Evolutionary conservation across 2,329 filamentous ascomycete genomes (phyloP), one percentile per base, ranked within the genome.

Genomic region (Thelonectria olida): DNA sequence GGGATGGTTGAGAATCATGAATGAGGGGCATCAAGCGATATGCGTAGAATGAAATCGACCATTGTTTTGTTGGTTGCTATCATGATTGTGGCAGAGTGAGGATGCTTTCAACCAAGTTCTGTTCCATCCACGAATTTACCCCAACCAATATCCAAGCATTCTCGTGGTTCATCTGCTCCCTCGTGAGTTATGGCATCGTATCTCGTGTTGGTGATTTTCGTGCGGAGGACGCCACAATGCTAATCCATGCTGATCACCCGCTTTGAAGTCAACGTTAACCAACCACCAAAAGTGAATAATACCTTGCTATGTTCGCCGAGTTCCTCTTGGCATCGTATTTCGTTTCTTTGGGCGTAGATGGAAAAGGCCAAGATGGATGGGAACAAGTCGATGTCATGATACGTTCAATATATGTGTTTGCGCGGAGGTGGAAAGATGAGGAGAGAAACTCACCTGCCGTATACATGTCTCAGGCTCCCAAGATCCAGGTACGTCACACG

Each of bases 161-260:
- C 36, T 22, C 9, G 31, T 13, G 19, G 12, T 19, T 44, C 7
- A n/a, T n/a, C n/a, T n/a, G n/a, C n/a, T n/a, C n/a, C n/a, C n/a
- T n/a, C n/a, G n/a, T n/a, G 44, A 38, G 50, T 31, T 38, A 44
- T 6, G 19, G 62, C 56, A 49, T 59, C 64, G 64, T 67, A 65
- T 65, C 52, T 61, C 64, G 64, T 25, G 23, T 61, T 50, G 20
- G 7, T 49, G 22, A 50, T 55, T 47, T 12, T 15, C 52, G 15
- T n/a, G 20, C 7, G 19, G 22, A 19, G 22, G 41, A 48, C 57
- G 51, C 57, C 57, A 50, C 57, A 39, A 31, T 19, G 15, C 15
- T 22, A 38, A 34, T 17, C 34, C 34, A 27, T 41, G 52, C 25
- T 17, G 25, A 58, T 58, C 49, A 48, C 47, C 27, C 17, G 23